Percentiles rank a stretch among this genome's conserved stretches.
phyloP scores from a whole-genome alignment of 768 basidiomycete genomes.

The Amanita exitialis region DNA sequence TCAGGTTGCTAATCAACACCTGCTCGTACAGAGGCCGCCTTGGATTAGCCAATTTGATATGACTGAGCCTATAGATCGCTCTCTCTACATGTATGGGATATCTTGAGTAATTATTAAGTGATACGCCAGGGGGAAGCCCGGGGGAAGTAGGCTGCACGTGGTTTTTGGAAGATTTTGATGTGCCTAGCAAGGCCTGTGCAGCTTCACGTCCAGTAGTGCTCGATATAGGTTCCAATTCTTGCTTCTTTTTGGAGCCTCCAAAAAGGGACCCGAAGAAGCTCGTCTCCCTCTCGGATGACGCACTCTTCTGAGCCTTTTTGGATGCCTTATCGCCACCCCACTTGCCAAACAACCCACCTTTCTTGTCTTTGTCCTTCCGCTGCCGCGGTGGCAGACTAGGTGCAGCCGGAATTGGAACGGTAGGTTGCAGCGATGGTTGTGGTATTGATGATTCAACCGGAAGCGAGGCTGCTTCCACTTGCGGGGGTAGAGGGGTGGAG shows the following conservation, averaged over 20 bases:
- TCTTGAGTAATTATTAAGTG: conserved; percentile 49
- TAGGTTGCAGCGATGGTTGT: neutral
- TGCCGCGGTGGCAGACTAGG: conserved; percentile 23
- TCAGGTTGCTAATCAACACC: conserved; percentile 84
- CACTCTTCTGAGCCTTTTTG: conserved; percentile 31
- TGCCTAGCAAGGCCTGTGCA: conserved; percentile 78
- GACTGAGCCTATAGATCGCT: conserved; percentile 93
- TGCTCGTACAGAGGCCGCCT: conserved; percentile 95
- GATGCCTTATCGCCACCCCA: conserved; percentile 57
- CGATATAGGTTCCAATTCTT: conserved; percentile 41
- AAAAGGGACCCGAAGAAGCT: conserved; percentile 92
- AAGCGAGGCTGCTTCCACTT: conserved; percentile 7
- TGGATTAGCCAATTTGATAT: conserved; percentile 98
- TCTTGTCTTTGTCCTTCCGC: conserved; percentile 70
- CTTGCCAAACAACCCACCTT: conserved; percentile 46
- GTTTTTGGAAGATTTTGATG: conserved; percentile 70
- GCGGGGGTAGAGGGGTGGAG: conserved; percentile 18
- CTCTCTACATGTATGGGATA: conserved; percentile 99
- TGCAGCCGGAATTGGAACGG: neutral
- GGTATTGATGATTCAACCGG: neutral
- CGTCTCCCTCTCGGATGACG: conserved; percentile 51
- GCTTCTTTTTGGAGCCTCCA: conserved; percentile 79
- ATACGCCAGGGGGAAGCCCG: conserved; percentile 29
- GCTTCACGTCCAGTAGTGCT: conserved; percentile 69
- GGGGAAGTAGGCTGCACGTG: conserved; percentile 56